phyloP scores from a whole-genome alignment of 257 asterid genomes.

The Mitragyna speciosa region DNA sequence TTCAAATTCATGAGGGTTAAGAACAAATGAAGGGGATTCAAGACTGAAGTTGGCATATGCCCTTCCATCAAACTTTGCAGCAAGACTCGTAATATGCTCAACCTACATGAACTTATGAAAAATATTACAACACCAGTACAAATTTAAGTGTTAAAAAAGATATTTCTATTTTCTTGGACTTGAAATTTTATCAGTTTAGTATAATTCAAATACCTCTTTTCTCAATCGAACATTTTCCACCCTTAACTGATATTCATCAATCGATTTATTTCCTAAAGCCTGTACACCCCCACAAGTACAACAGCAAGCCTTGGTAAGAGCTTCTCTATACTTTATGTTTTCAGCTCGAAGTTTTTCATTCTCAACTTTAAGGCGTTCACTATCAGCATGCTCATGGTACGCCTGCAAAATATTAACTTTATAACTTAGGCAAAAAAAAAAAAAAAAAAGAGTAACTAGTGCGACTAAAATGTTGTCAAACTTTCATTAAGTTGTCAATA shows the following conservation, averaged over 20 bases:
- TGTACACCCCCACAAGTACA: conserved; percentile 6
- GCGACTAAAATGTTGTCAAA: neutral
- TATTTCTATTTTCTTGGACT: neutral
- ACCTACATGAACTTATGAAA: neutral
- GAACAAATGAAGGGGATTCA: neutral
- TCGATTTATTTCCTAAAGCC: conserved; percentile 11
- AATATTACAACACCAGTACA: neutral
- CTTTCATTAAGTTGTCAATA: neutral
- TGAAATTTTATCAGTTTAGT: neutral
- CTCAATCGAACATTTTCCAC: conserved; percentile 15
- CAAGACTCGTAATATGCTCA: conserved; percentile 1
- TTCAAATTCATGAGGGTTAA: neutral
- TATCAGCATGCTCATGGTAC: conserved; percentile 19
- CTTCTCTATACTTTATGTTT: conserved; percentile 14
- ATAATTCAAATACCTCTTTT: conserved; percentile 23
- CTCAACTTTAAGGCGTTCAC: conserved; percentile 17
- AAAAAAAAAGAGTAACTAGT: too few species aligned
- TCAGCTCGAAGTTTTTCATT: conserved; percentile 25
- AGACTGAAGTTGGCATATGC: neutral
- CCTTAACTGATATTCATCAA: conserved; percentile 15
- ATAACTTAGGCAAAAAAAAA: neutral
- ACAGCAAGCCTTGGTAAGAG: conserved; percentile 3
- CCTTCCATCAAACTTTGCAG: conserved; percentile 8
- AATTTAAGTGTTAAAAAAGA: neutral
- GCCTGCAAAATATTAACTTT: conserved; percentile 5